A percentile compares a stretch with the other conserved stretches of the same genome.
phyloP scores from a whole-genome alignment of 768 basidiomycete genomes.

The Amanita rubescens region DNA sequence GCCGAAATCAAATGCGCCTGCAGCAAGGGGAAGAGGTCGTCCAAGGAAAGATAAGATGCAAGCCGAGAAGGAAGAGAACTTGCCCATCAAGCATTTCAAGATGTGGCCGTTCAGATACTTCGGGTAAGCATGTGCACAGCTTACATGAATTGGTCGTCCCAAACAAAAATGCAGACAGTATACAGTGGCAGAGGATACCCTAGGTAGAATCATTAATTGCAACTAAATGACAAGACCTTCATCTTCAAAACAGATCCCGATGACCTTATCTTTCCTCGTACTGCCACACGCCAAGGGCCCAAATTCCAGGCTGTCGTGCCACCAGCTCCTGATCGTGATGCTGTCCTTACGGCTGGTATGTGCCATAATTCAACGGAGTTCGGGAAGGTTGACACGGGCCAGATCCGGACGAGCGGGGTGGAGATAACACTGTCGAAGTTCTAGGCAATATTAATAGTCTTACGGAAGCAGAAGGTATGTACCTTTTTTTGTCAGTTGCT shows the following conservation, averaged over 20 bases:
- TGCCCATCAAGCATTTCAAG: constrained; percentile 77
- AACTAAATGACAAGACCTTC: constrained; percentile 13
- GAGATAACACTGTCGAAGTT: constrained; percentile 68
- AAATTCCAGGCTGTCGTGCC: constrained; percentile 74
- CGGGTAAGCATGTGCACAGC: constrained; percentile 50
- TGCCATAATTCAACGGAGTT: neutral
- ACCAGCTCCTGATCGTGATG: constrained; percentile 31
- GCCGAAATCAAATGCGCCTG: constrained; percentile 65
- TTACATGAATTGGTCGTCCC: neutral
- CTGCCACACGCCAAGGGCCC: constrained; percentile 82
- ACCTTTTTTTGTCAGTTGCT: constrained; percentile 15
- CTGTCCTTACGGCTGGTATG: constrained; percentile 31
- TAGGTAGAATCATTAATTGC: constrained; percentile 43
- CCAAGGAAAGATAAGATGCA: constrained; percentile 69
- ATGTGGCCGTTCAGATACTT: constrained; percentile 97
- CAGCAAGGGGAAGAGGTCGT: constrained; percentile 64
- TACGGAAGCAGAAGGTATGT: constrained; percentile 60
- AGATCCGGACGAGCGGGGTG: constrained; percentile 61
- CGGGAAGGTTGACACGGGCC: constrained; percentile 10
- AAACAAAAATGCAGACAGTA: constrained; percentile 50
- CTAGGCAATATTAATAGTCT: constrained; percentile 58
- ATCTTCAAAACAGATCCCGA: constrained; percentile 65
- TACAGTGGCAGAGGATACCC: constrained; percentile 86
- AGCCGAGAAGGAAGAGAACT: constrained; percentile 71
- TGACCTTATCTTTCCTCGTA: constrained; percentile 93